Conservation (phyloP, 176 grass and related monocot species). For the Raddia distichophylla region DNA sequence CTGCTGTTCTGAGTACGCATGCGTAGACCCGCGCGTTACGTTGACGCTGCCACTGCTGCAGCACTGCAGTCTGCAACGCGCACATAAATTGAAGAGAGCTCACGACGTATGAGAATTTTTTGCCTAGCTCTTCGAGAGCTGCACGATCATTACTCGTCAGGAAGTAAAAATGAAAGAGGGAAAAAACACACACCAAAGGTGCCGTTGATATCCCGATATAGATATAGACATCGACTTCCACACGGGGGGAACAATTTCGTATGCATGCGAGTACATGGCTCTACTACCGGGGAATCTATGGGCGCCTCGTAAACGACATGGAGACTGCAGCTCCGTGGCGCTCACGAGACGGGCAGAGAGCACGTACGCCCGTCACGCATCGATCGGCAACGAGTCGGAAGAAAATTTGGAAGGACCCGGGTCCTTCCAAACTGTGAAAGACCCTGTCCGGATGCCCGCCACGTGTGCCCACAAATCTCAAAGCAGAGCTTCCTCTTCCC, state of each 20-base stretch:
- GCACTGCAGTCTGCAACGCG: neutral
- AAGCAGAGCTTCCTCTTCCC: no score
- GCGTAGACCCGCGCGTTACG: neutral
- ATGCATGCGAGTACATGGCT: neutral
- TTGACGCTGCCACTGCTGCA: neutral
- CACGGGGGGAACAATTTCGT: no score
- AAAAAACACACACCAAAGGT: neutral
- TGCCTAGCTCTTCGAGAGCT: neutral
- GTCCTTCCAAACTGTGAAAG: no score
- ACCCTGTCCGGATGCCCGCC: no score
- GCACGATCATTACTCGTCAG: slow-evolving; percentile 10
- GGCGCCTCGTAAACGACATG: slow-evolving; percentile 43
- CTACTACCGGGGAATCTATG: slow-evolving; percentile 29
- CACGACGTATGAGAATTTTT: neutral
- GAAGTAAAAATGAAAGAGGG: neutral
- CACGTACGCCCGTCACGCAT: neutral
- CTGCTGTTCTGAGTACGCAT: neutral
- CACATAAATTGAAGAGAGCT: neutral
- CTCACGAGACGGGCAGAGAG: slow-evolving; percentile 34
- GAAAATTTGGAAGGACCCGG: no score
- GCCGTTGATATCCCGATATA: neutral
- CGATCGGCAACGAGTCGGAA: neutral
- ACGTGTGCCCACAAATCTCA: no score
- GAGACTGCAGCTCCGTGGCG: slow-evolving; percentile 21
- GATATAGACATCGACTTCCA: neutral